Evolutionary conservation across 148 eudicot species (phyloP).

Genomic region (Camellia sinensis): DNA sequence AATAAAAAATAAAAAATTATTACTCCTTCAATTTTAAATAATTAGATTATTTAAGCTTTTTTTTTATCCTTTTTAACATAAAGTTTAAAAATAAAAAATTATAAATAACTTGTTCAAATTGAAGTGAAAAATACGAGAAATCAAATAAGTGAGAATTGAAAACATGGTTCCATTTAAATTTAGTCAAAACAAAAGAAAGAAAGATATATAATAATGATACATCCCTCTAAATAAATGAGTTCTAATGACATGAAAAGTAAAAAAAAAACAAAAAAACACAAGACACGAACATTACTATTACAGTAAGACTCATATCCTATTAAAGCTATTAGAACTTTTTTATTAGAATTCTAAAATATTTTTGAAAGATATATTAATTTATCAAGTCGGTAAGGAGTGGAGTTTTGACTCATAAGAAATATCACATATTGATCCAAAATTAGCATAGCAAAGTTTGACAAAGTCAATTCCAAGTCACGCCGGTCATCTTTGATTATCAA

Average conservation of each 20-base stretch:
- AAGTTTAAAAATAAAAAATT: too few relatives aligned
- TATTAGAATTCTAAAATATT: background rate
- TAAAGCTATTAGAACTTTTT: background rate
- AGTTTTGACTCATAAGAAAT: background rate
- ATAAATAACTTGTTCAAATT: too few relatives aligned
- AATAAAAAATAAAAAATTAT: too few relatives aligned
- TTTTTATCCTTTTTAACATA: too few relatives aligned
- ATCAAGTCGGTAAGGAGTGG: background rate
- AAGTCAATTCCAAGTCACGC: background rate
- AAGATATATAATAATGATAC: too few relatives aligned
- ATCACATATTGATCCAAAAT: background rate
- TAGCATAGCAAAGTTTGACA: background rate
- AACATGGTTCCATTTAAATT: too few relatives aligned
- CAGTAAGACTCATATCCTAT: rapidly evolving
- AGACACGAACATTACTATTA: background rate
- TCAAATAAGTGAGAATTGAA: background rate
- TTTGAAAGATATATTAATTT: background rate
- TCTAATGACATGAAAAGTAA: background rate
- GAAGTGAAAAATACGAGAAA: background rate
- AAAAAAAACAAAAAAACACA: background rate
- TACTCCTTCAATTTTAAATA: too few relatives aligned
- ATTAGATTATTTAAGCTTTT: too few relatives aligned
- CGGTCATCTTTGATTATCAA: background rate
- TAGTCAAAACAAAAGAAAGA: too few relatives aligned
- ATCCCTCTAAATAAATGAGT: too few relatives aligned